phyloP scores from a whole-genome alignment of 2,329 filamentous ascomycete species.

The Fusarium tjaetaba region DNA sequence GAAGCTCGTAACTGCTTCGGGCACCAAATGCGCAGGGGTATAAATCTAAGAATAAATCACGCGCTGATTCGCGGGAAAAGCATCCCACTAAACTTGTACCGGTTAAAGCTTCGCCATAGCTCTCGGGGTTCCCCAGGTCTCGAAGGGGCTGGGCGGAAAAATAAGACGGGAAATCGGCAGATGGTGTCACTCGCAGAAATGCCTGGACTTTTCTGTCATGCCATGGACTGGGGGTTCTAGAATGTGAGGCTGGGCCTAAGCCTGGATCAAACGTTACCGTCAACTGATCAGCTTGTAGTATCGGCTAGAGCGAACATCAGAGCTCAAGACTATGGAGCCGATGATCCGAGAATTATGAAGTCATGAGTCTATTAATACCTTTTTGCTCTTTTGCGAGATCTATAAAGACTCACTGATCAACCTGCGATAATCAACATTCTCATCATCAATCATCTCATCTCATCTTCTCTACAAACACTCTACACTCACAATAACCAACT shows the following conservation, averaged over 20 bases:
- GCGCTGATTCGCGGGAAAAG: background rate
- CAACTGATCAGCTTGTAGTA: constrained; percentile 3
- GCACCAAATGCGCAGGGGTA: background rate
- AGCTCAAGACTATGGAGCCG: background rate
- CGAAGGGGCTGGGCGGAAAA: background rate
- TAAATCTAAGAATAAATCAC: constrained; percentile 6
- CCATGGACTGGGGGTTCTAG: background rate
- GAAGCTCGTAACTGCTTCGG: constrained; percentile 3
- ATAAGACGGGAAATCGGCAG: background rate
- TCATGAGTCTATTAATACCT: constrained; percentile 23
- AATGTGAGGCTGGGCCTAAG: background rate
- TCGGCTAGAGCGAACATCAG: background rate
- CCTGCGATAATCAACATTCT: background rate
- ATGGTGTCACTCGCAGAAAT: accelerated
- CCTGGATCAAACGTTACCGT: background rate
- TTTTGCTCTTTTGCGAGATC: background rate
- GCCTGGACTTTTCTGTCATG: constrained; percentile 1
- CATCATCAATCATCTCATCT: constrained; percentile 22
- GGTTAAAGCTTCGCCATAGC: background rate
- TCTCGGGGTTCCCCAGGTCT: constrained; percentile 4
- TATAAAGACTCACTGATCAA: constrained; percentile 14
- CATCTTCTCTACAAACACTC: constrained; percentile 17
- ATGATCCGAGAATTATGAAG: constrained; percentile 1
- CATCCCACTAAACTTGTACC: accelerated
- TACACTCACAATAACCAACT: background rate